These are phyloP conservation scores for Rasamsonia emersonii DNA, from an alignment of 2,329 filamentous ascomycete genomes.

Conservation along the genomic window DNA sequence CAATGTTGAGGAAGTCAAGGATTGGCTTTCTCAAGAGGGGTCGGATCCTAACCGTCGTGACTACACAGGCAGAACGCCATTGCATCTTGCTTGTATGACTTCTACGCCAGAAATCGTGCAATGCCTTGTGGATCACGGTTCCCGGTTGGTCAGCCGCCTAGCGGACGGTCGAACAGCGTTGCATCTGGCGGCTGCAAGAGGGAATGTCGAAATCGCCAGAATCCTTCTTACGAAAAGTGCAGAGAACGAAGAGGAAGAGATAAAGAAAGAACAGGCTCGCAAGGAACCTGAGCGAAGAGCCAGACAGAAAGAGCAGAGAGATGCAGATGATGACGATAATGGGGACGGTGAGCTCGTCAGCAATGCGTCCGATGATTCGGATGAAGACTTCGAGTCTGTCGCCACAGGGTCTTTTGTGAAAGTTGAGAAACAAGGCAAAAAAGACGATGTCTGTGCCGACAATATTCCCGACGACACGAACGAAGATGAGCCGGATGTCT, in stretches of 20 bases:
- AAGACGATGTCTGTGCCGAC: conserved; percentile 30
- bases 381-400: conserved; percentile 40
- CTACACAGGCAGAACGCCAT: conserved; percentile 67
- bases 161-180: conserved; percentile 74
- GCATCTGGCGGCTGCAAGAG: conserved; percentile 69
- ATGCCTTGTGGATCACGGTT: conserved; percentile 61
- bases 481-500: conserved; percentile 66
- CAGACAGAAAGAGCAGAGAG: conserved; percentile 8
- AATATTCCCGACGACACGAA: conserved; percentile 45
- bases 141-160: conserved; percentile 63
- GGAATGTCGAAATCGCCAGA: conserved; percentile 59
- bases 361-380: conserved; percentile 38
- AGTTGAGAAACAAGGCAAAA: conserved; percentile 33
- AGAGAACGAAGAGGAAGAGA: conserved; percentile 61
- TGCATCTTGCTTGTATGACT: conserved; percentile 65
- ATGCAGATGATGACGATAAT: conserved; percentile 18
- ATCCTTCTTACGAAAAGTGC: conserved; percentile 66
- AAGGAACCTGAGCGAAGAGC: no score
- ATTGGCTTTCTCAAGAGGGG: conserved; percentile 61
- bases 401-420: conserved; percentile 70
- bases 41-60: conserved; percentile 66
- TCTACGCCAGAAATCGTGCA: conserved; percentile 64
- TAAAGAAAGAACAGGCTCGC: conserved; percentile 17
- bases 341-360: conserved; percentile 30
- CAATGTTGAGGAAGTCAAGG: conserved; percentile 60